These are phyloP conservation scores for Platismatia glauca DNA, from an alignment of 495 filamentous ascomycete genomes.

Conservation along the genomic window DNA sequence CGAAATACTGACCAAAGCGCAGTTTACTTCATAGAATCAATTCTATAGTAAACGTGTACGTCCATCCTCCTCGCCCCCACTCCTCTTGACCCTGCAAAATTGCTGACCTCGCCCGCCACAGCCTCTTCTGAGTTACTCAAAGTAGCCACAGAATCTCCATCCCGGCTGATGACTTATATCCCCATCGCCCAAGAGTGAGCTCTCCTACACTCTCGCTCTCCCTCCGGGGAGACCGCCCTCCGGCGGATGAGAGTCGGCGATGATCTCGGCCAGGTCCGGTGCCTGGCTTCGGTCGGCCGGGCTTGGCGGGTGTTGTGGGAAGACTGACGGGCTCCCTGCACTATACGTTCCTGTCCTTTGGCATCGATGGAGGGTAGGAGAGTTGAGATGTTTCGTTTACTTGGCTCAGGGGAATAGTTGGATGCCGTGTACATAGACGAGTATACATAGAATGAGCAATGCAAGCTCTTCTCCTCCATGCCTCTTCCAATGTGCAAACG, in stretches of 20 bases:
- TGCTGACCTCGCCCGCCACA: not conserved
- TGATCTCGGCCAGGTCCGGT: conserved; percentile 58
- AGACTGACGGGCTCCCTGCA: conserved; percentile 53
- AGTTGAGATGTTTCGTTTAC: no score
- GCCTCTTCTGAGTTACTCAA: conserved; percentile 67
- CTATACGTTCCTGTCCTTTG: not conserved
- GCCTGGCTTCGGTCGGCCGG: conserved; percentile 56
- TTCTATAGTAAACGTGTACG: conserved; percentile 71
- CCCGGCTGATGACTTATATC: conserved; percentile 66
- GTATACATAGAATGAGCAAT: no score
- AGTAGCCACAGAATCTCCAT: conserved; percentile 67
- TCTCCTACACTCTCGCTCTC: conserved; percentile 45
- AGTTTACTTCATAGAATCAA: conserved; percentile 62
- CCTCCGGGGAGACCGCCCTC: conserved; percentile 9
- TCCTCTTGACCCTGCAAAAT: no score
- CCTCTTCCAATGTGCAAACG: no score
- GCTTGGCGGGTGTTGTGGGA: conserved; percentile 58
- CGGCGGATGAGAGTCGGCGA: conserved; percentile 55
- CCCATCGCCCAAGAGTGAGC: conserved; percentile 65
- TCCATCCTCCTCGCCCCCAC: not conserved
- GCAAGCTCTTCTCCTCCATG: no score
- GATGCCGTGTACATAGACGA: no score
- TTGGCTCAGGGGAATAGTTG: no score
- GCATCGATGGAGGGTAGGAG: not conserved
- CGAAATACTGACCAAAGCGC: not conserved